A percentile compares a stretch with the other conserved stretches of the same genome.
Conservation (phyloP, 805 yeast species). For the Saccharomycopsis fermentans region DNA sequence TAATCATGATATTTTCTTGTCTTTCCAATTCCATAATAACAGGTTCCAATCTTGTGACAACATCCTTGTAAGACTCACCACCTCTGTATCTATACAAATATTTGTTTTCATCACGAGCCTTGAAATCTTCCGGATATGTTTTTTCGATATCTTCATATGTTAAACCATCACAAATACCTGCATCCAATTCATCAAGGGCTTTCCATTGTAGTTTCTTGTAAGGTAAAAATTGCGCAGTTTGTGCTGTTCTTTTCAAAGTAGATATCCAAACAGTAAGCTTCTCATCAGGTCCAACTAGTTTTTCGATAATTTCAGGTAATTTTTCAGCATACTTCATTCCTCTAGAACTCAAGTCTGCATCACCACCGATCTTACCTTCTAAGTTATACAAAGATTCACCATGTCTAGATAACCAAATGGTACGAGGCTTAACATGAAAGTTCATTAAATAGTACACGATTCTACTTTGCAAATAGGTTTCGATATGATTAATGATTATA, state of each 20-base stretch:
- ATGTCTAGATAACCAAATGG: constrained; percentile 90
- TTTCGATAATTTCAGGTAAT: constrained; percentile 54
- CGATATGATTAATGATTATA: constrained; percentile 78
- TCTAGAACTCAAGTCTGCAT: constrained; percentile 67
- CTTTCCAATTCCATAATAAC: constrained; percentile 97
- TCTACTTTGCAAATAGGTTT: constrained; percentile 80
- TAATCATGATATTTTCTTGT: constrained; percentile 89
- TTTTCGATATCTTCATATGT: constrained; percentile 79
- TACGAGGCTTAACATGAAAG: constrained; percentile 82
- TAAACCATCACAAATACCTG: constrained; percentile 88
- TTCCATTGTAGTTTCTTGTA: constrained; percentile 94
- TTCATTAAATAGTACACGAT: constrained; percentile 96
- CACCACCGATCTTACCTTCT: constrained; percentile 94
- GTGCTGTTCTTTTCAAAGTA: constrained; percentile 67
- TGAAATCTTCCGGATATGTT: constrained; percentile 81
- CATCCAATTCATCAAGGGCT: constrained; percentile 88
- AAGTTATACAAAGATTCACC: constrained; percentile 91
- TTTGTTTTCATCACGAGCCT: constrained; percentile 91
- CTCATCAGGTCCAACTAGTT: constrained; percentile 21
- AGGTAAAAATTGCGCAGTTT: constrained; percentile 66
- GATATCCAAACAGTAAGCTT: constrained; percentile 88
- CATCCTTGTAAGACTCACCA: constrained; percentile 95
- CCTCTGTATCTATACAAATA: constrained; percentile 94
- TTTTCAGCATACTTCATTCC: constrained; percentile 70
- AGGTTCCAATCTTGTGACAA: constrained; percentile 90